A percentile compares a stretch with the other conserved stretches of the same genome.
These are phyloP conservation scores for Linnemannia exigua DNA, from an alignment of 192 early-diverging fungal species.

Conservation along the genomic window DNA sequence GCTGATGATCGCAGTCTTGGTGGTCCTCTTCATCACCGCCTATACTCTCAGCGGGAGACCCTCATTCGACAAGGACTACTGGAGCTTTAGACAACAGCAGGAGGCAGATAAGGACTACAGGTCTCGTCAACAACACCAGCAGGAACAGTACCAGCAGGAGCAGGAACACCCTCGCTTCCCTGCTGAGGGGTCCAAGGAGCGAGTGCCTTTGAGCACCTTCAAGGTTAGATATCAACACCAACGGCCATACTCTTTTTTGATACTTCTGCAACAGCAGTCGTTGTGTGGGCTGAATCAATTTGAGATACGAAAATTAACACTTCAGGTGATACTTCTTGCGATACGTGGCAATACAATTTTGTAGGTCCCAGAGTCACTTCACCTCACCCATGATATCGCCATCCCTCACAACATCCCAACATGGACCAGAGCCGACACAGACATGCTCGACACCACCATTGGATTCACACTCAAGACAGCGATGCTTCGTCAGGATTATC, in stretches of 20 bases:
- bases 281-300: background rate
- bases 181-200: slow-evolving; percentile 1
- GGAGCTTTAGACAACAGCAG: slow-evolving; percentile 10
- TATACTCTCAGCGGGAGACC: slow-evolving; percentile 3
- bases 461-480: slow-evolving; percentile 41
- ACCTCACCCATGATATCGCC: slow-evolving; percentile 59
- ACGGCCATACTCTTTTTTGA: no score
- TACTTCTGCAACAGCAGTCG: no score
- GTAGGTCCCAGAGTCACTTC: slow-evolving; percentile 41
- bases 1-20: slow-evolving; percentile 21
- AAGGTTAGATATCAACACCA: slow-evolving; percentile 17
- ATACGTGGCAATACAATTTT: background rate
- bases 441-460: slow-evolving; percentile 47
- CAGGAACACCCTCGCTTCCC: slow-evolving; percentile 6
- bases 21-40: slow-evolving; percentile 7
- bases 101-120: background rate
- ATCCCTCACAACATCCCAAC: slow-evolving; percentile 54
- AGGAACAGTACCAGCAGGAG: slow-evolving; percentile 18
- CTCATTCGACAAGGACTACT: slow-evolving; percentile 22
- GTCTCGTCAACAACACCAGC: slow-evolving; percentile 14
- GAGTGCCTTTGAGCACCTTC: slow-evolving; percentile 21
- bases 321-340: no score
- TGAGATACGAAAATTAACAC: background rate
- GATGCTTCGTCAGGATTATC: slow-evolving; percentile 36
- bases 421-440: slow-evolving; percentile 58